These are phyloP conservation scores for Neoarthrinium moseri DNA, from an alignment of 2,329 filamentous ascomycete genomes.

Conservation along the genomic window DNA sequence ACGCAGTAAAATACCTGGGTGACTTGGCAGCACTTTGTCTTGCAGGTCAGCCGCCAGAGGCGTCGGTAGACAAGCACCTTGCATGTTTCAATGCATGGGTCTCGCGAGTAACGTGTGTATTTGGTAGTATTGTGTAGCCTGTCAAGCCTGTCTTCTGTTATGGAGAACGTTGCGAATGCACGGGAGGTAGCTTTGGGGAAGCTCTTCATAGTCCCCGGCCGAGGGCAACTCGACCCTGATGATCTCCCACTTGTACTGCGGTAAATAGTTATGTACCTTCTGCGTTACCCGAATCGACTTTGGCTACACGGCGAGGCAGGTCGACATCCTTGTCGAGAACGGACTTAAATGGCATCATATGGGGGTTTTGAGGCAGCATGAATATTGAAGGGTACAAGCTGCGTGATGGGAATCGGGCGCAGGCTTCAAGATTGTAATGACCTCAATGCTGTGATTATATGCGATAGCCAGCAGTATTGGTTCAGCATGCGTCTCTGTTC, in stretches of 20 bases:
- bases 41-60: slow-evolving; percentile 2
- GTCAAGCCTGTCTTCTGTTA: too few species aligned
- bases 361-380: slow-evolving; percentile 8
- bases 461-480: too few species aligned
- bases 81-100: slow-evolving; percentile 1
- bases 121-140: background rate
- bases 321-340: slow-evolving; percentile 12
- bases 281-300: too few species aligned
- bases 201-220: slow-evolving; percentile 9
- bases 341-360: slow-evolving; percentile 8
- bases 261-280: background rate
- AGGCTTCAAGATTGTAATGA: slow-evolving; percentile 1
- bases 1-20: too few species aligned
- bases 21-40: too few species aligned
- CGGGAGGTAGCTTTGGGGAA: too few species aligned
- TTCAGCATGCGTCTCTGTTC: background rate
- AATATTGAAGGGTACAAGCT: slow-evolving; percentile 9
- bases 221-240: slow-evolving; percentile 11
- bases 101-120: slow-evolving; percentile 2
- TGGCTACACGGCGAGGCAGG: background rate
- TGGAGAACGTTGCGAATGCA: too few species aligned
- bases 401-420: background rate
- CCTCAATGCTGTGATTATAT: background rate
- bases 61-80: background rate
- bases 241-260: slow-evolving; percentile 6